phyloP scores from a whole-genome alignment of 192 early-diverging fungal genomes.

The Rhizoclosmatium globosum region DNA sequence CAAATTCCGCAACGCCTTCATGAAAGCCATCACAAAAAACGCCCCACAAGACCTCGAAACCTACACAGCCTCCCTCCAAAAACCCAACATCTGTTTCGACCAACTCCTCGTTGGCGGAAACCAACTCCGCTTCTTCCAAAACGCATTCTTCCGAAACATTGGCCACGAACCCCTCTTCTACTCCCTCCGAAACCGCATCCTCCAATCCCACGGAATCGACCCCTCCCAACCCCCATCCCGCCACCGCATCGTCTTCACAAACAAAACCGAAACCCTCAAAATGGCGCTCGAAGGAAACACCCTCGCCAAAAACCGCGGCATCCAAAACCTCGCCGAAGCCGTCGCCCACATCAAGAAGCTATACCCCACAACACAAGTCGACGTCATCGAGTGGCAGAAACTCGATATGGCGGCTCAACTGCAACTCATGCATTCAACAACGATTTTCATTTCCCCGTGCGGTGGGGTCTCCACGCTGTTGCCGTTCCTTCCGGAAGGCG shows the following conservation, averaged over 20 bases:
- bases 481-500: constrained; percentile 44
- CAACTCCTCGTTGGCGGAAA: constrained; percentile 40
- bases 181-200: constrained; percentile 30
- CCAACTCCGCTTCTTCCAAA: constrained; percentile 37
- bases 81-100: constrained; percentile 37
- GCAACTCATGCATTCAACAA: constrained; percentile 32
- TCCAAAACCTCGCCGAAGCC: constrained; percentile 36
- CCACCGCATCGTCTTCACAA: constrained; percentile 47
- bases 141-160: constrained; percentile 24
- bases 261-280: constrained; percentile 40
- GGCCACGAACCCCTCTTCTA: constrained; percentile 47
- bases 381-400: constrained; percentile 38
- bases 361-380: constrained; percentile 22
- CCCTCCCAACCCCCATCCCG: constrained; percentile 4
- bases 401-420: constrained; percentile 39
- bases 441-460: constrained; percentile 42
- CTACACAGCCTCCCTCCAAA: background rate
- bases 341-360: background rate
- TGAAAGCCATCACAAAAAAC: constrained; percentile 26
- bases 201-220: constrained; percentile 31
- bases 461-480: constrained; percentile 46
- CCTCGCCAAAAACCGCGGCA: constrained; percentile 29
- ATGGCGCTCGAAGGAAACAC: constrained; percentile 20
- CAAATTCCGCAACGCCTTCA: constrained; percentile 39
- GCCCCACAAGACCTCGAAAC: constrained; percentile 22